Conservation (phyloP, 192 early-diverging fungal genomes). For the Mortierella hygrophila region DNA sequence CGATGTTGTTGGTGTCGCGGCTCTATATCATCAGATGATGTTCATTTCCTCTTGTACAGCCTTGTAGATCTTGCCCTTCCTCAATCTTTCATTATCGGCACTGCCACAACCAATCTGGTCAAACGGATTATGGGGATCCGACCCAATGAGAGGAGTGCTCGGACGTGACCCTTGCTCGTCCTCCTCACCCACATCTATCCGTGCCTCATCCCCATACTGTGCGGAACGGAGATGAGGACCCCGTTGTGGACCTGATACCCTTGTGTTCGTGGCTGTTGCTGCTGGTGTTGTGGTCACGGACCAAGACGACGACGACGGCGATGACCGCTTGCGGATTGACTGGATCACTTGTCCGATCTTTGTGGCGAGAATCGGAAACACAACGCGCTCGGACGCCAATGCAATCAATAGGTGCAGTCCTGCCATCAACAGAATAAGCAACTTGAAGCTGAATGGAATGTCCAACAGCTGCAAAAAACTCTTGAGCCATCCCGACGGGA, state of each 20-base stretch:
- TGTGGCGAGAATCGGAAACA: slow-evolving; percentile 55
- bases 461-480: slow-evolving; percentile 77
- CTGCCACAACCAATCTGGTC: neutral
- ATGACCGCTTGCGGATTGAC: neutral
- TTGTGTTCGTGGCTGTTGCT: neutral
- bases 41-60: slow-evolving; percentile 31
- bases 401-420: slow-evolving; percentile 67
- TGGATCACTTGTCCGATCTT: slow-evolving; percentile 27
- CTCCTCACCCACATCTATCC: slow-evolving; percentile 9
- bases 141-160: neutral
- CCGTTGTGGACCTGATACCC: neutral
- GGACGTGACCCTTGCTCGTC: slow-evolving; percentile 3
- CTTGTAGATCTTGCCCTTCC: slow-evolving; percentile 38
- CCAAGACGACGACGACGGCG: neutral
- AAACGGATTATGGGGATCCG: neutral
- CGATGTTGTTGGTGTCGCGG: neutral
- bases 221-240: neutral
- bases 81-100: neutral
- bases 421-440: slow-evolving; percentile 70
- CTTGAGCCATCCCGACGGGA: slow-evolving; percentile 64
- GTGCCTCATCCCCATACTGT: slow-evolving; percentile 5
- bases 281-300: slow-evolving; percentile 3
- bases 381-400: slow-evolving; percentile 48
- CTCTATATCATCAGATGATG: neutral
- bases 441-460: slow-evolving; percentile 67